Conservation (phyloP, 2,329 filamentous ascomycete species). For the Madurella fahalii region DNA sequence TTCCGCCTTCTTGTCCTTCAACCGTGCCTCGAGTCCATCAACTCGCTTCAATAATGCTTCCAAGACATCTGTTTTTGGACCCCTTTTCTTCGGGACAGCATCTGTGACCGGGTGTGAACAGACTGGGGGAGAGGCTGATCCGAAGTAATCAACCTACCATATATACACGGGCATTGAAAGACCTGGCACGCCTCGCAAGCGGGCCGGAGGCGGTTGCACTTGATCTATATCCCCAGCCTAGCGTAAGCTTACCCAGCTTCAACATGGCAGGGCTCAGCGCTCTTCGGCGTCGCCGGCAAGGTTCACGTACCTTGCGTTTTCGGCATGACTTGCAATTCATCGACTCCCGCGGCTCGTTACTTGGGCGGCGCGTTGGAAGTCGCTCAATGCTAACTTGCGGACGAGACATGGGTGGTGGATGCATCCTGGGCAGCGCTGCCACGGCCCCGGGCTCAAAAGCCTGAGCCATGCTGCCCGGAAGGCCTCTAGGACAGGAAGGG, state of each 20-base stretch:
- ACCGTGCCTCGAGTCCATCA: conserved; percentile 75
- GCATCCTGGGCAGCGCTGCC: conserved; percentile 41
- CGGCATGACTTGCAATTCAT: conserved; percentile 97
- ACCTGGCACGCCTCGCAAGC: conserved; percentile 86
- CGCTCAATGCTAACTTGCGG: conserved; percentile 79
- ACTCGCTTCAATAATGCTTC: conserved; percentile 81
- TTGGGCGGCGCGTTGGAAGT: conserved; percentile 65
- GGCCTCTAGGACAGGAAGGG: background rate
- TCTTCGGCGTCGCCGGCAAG: background rate
- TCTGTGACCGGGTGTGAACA: conserved; percentile 46
- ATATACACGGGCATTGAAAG: conserved; percentile 83
- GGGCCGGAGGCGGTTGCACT: conserved; percentile 81
- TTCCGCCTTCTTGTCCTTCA: conserved; percentile 62
- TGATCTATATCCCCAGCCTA: conserved; percentile 58
- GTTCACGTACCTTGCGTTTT: conserved; percentile 71
- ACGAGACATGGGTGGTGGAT: conserved; percentile 59
- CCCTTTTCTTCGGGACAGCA: conserved; percentile 83
- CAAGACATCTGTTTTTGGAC: conserved; percentile 84
- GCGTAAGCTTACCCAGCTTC: background rate
- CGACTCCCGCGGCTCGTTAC: conserved; percentile 75
- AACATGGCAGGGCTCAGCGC: background rate
- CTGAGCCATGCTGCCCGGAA: conserved; percentile 37
- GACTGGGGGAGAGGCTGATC: background rate
- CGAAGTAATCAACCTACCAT: conserved; percentile 56
- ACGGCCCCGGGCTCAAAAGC: conserved; percentile 40